Base-by-base conservation (phyloP, 345 rosid species). In the Linum lewisii region DNA sequence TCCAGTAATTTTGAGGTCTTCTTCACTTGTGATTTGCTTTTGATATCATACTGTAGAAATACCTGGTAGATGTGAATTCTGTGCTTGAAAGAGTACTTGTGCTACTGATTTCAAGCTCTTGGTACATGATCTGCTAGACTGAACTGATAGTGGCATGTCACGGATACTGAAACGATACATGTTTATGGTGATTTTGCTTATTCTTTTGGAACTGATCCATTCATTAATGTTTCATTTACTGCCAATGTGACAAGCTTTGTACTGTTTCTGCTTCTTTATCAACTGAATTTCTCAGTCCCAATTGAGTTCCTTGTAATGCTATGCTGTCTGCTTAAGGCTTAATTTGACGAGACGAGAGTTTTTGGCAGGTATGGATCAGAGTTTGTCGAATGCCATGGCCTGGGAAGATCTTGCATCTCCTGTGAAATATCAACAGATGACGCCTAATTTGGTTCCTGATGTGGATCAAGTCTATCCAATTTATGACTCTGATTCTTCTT, bases 331-430 rank as follows among this genome's bases (percentile, higher is more conserved):
- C n/a, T 34, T 11, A 34, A 4, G 38, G 38, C 38, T 34, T 34
- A 34, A 34, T 6, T 34, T 34, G 10, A 34, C 1, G 38, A 34
- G 5, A 11, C 10, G 10, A 5, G 54, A 51, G 34, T 6, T 47
- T 32, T 60, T 16, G 38, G 54, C 70, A 93, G 99, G 84, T 69
- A 93, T 93, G 95, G 99, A 93, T 74, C 84, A 78, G 42, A 74
- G 78, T 7, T 84, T 87, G 51, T 87, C 81, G 54, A 79, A 74
- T 69, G 89, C 89, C 91, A 44, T 89, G 68, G 84, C 85, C 60
- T 80, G 87, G 59, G 82, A 89, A 70, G 96, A 93, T 54, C 97
- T 77, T 42, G 99, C 84, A 63, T 85, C 99, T 5, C 85, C 89
- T 69, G 95, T 91, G 0, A 87, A 86, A 73, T 87, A 85, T 75